Evolutionary conservation across 1,284 basidiomycete genomes (phyloP), one percentile per base, ranked within the genome.

Genomic region (Boletus semigastroideus): DNA sequence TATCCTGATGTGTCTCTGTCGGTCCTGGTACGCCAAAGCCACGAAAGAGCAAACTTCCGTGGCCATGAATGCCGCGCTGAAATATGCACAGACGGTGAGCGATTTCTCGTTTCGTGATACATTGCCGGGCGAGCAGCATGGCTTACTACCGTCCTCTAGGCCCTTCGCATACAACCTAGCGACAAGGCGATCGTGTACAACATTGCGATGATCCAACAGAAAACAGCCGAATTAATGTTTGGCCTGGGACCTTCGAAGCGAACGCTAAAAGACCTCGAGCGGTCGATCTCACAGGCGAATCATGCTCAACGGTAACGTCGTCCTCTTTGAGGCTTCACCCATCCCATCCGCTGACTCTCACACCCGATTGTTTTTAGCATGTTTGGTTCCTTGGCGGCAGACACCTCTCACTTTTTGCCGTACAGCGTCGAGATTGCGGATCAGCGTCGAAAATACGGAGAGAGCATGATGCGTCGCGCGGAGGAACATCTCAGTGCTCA

Each of bases 131-230:
- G 3, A 13, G 5, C 20, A 49, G 36, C 16, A 10, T 33, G 4
- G 12, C 40, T 52, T 19, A 50, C 38, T 1, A 31, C 19, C 3
- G 22, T 34, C 39, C 14, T 40, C 9, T 42, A 94, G 90, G 93
- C 94, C 1, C 76, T 89, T 25, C 86, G 90, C 61, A 69, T 93
- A 19, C 83, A 87, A 60, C 92, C 93, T 0, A 80, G 78, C 52
- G 94, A 98, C 74, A 93, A 94, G 63, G 90, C 91, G 6, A 86
- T 90, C 47, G 59, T 91, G 39, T 98, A 95, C 73, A 98, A 98
- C 69, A 90, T 97, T 63, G 94, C 94, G 49, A 94, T 97, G 87
- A 92, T 98, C 34, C 86, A 94, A 69, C 94, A 98, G 69, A 96
- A 96, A 70, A 87, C 90, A 0, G 90, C 92, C 0, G 93, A 97